phyloP scores from a whole-genome alignment of 805 yeast genomes.

The Starmerella stellata region DNA sequence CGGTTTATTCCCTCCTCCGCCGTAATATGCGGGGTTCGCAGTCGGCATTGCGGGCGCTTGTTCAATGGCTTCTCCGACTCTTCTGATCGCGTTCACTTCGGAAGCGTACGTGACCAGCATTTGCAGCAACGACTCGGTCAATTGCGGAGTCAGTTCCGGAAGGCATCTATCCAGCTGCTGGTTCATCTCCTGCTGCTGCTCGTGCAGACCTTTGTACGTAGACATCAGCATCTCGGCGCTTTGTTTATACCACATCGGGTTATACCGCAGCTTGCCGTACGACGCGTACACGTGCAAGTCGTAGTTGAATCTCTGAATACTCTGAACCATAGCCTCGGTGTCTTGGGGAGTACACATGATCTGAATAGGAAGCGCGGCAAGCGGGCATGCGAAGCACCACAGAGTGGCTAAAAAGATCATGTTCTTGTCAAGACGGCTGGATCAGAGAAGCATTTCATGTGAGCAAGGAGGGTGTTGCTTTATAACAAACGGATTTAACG shows the following conservation, averaged over 20 bases:
- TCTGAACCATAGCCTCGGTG: not conserved
- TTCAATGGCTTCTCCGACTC: conserved; percentile 3
- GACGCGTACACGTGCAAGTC: conserved; percentile 1
- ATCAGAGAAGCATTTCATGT: no score
- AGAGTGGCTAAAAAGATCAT: no score
- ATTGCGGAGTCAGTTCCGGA: conserved; percentile 4
- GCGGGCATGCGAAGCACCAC: no score
- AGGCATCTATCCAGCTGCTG: conserved; percentile 2
- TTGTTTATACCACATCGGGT: not conserved
- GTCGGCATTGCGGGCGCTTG: no score
- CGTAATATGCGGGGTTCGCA: no score
- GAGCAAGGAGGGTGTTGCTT: no score
- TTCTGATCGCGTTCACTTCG: conserved; percentile 4
- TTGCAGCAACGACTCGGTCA: conserved; percentile 1
- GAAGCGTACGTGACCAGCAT: conserved; percentile 1
- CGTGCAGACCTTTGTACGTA: not conserved
- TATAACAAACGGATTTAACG: no score
- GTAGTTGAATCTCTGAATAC: not conserved
- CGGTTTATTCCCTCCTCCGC: no score
- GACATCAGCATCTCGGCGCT: not conserved
- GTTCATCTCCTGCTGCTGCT: conserved; percentile 7
- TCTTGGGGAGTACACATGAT: not conserved
- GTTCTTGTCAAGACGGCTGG: no score
- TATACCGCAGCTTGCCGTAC: not conserved
- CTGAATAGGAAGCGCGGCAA: no score